Conservation (phyloP, 2,329 filamentous ascomycete genomes). For the Cercospora sp. region DNA sequence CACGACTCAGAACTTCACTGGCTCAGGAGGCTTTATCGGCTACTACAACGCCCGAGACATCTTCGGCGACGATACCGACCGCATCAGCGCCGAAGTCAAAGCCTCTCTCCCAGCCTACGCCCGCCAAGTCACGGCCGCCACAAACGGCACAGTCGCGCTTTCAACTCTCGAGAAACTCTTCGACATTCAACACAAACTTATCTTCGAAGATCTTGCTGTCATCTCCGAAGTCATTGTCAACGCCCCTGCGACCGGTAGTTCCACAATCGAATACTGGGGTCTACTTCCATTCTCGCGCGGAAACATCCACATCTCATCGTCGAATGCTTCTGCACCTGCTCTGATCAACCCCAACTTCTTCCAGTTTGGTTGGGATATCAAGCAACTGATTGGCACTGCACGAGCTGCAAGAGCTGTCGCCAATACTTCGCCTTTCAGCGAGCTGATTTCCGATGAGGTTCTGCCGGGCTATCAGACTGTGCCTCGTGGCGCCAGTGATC, state of each 20-base stretch:
- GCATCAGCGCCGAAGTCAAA: conserved; percentile 44
- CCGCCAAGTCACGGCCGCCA: conserved; percentile 40
- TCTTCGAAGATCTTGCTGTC: conserved; percentile 19
- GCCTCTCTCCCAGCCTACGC: conserved; percentile 16
- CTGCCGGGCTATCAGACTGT: conserved; percentile 29
- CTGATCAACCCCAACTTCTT: conserved; percentile 37
- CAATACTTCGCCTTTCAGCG: conserved; percentile 25
- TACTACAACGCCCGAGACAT: conserved; percentile 29
- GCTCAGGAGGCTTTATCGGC: conserved; percentile 20
- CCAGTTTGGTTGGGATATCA: conserved; percentile 33
- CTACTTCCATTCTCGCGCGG: conserved; percentile 33
- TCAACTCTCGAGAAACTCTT: conserved; percentile 18
- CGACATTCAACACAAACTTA: conserved; percentile 21
- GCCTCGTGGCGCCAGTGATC: conserved; percentile 21
- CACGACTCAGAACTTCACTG: conserved; percentile 19
- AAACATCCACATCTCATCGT: conserved; percentile 31
- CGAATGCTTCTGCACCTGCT: conserved; percentile 27
- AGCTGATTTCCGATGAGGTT: conserved; percentile 36
- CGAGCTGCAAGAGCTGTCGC: conserved; percentile 8
- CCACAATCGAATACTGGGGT: conserved; percentile 22
- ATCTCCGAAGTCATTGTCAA: conserved; percentile 16
- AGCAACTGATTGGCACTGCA: conserved; percentile 29
- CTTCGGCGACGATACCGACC: conserved; percentile 45
- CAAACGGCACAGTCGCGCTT: conserved; percentile 21
- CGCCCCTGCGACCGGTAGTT: conserved; percentile 9